phyloP scores from a whole-genome alignment of 306 rosid species.

The Amphicarpaea edgeworthii region DNA sequence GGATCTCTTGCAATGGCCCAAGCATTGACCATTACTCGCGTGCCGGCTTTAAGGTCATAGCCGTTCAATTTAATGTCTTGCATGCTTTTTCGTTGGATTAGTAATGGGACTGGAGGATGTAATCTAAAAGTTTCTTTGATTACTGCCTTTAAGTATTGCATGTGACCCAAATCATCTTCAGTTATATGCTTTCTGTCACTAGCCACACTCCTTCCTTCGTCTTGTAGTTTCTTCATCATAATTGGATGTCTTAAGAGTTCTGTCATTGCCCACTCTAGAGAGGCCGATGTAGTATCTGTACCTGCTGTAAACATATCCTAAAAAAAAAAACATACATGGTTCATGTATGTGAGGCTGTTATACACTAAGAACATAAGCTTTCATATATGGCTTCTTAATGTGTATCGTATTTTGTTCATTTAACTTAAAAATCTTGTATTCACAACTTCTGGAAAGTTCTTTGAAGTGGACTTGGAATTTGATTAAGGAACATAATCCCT shows the following conservation, averaged over 20 bases:
- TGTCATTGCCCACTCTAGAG: neutral
- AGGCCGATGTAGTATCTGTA: neutral
- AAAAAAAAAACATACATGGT: neutral
- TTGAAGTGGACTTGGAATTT: too few species aligned
- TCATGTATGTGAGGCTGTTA: neutral
- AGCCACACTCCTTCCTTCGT: neutral
- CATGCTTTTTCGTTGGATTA: neutral
- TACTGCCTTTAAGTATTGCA: neutral
- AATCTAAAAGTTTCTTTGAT: neutral
- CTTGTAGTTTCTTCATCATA: neutral
- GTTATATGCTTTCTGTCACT: neutral
- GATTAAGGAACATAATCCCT: too few species aligned
- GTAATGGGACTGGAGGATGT: neutral
- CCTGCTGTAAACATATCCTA: neutral
- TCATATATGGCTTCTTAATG: neutral
- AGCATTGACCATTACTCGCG: neutral
- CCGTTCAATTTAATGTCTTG: neutral
- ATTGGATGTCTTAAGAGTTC: neutral
- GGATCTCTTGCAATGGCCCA: conserved; percentile 12
- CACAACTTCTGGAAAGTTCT: too few species aligned
- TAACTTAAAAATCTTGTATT: too few species aligned
- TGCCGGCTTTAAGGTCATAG: neutral
- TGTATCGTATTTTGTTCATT: too few species aligned
- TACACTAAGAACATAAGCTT: neutral
- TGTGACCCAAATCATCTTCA: neutral